These are phyloP conservation scores for Apiospora koreana DNA, from an alignment of 2,329 filamentous ascomycete genomes.

Conservation along the genomic window DNA sequence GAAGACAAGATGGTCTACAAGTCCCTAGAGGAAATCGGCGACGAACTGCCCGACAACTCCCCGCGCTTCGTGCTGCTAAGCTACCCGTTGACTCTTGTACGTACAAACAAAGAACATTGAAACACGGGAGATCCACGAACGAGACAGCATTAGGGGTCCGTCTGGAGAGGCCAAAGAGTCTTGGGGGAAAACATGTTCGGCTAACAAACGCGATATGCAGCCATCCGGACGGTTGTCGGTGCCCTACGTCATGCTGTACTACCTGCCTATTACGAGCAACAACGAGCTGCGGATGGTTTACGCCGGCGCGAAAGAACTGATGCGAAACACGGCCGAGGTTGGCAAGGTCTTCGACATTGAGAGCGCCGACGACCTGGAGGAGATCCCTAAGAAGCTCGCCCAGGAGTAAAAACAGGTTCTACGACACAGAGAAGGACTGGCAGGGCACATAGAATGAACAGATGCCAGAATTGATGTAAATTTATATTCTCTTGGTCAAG, in stretches of 20 bases:
- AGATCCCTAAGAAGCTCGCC: conserved; percentile 69
- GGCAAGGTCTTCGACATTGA: conserved; percentile 84
- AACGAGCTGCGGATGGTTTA: conserved; percentile 88
- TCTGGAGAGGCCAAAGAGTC: neutral
- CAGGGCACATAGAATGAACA: neutral
- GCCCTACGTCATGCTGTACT: conserved; percentile 93
- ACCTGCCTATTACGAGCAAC: conserved; percentile 90
- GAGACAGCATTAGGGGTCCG: neutral
- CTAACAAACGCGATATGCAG: conserved; percentile 43
- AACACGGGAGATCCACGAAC: neutral
- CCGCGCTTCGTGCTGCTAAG: conserved; percentile 89
- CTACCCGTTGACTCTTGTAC: conserved; percentile 84
- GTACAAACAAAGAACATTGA: conserved; percentile 24
- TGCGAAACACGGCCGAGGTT: conserved; percentile 92
- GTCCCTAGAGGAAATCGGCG: conserved; percentile 76
- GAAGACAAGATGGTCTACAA: conserved; percentile 77
- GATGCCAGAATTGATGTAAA: neutral
- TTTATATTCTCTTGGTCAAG: neutral
- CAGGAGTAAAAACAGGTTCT: conserved; percentile 27
- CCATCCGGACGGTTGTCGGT: conserved; percentile 81
- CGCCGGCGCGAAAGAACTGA: conserved; percentile 91
- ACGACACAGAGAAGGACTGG: neutral
- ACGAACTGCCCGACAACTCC: conserved; percentile 89
- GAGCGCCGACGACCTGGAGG: conserved; percentile 76
- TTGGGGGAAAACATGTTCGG: neutral